Evolutionary conservation across 805 yeast genomes (phyloP).

Genomic region (Cyberlindnera euphorbiiphila): DNA sequence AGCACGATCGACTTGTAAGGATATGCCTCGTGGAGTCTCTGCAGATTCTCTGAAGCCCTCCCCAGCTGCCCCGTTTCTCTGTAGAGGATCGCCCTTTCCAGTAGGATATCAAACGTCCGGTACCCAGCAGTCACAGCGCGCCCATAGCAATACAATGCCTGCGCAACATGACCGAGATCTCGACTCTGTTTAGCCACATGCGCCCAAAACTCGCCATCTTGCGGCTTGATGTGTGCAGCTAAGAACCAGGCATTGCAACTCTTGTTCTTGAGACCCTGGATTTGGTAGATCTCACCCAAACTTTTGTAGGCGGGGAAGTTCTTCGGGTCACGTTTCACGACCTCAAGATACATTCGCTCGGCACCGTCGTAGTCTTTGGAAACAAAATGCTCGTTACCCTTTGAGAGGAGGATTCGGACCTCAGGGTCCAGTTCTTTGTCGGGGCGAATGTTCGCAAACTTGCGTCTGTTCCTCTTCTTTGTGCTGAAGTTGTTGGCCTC

Average conservation of each 20-base stretch:
- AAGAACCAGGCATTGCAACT: constrained; percentile 79
- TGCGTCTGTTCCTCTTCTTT: constrained; percentile 36
- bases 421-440: constrained; percentile 63
- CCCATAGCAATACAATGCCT: constrained; percentile 75
- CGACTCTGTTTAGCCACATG: constrained; percentile 65
- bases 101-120: constrained; percentile 51
- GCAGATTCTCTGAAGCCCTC: constrained; percentile 72
- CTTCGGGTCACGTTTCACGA: constrained; percentile 71
- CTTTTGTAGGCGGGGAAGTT: constrained; percentile 85
- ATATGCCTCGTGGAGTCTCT: constrained; percentile 47
- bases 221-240: constrained; percentile 73
- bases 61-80: constrained; percentile 62
- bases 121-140: constrained; percentile 50
- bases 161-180: constrained; percentile 64
- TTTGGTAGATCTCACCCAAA: constrained; percentile 75
- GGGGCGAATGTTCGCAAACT: constrained; percentile 30
- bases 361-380: constrained; percentile 57
- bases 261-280: constrained; percentile 62
- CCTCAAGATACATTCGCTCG: constrained; percentile 56
- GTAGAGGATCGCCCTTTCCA: constrained; percentile 64
- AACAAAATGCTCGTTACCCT: constrained; percentile 81
- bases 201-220: constrained; percentile 77
- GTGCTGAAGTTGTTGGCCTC: constrained; percentile 62
- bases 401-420: constrained; percentile 58
- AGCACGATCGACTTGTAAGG: constrained; percentile 61